Conservation (phyloP, 495 filamentous ascomycete genomes). For the Cercophora scortea region DNA sequence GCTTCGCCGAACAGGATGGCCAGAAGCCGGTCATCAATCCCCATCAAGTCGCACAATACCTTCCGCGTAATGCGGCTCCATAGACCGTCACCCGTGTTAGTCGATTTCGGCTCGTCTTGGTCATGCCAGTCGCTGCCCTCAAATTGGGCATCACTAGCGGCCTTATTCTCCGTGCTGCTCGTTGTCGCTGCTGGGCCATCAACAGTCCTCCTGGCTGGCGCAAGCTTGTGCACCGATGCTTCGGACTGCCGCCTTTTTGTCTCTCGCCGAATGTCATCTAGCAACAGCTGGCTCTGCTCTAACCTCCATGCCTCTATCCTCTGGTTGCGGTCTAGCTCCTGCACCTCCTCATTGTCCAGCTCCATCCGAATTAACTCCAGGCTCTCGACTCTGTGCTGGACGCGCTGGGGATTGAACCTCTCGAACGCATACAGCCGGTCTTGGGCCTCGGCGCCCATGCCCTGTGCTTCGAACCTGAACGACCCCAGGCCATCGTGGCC, state of each 20-base stretch:
- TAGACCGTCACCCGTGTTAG: conserved; percentile 51
- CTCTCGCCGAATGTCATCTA: conserved; percentile 84
- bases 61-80: conserved; percentile 77
- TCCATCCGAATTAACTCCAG: conserved; percentile 43
- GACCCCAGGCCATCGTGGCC: conserved; percentile 86
- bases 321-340: conserved; percentile 61
- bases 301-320: conserved; percentile 87
- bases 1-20: conserved; percentile 83
- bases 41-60: conserved; percentile 82
- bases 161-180: conserved; percentile 19
- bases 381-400: conserved; percentile 59
- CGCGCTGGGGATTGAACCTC: conserved; percentile 63
- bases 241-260: conserved; percentile 51
- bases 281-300: conserved; percentile 76
- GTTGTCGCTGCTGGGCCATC: conserved; percentile 8
- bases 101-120: conserved; percentile 24
- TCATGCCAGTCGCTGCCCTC: conserved; percentile 32
- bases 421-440: conserved; percentile 83
- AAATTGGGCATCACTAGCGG: conserved; percentile 24
- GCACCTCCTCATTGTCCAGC: conserved; percentile 50
- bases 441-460: conserved; percentile 47
- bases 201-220: conserved; percentile 3
- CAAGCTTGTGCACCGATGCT: conserved; percentile 9
- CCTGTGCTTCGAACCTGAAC: conserved; percentile 48
- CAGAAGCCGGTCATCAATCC: conserved; percentile 79